phyloP scores from a whole-genome alignment of 2,329 filamentous ascomycete genomes.

The Beauveria sp. region DNA sequence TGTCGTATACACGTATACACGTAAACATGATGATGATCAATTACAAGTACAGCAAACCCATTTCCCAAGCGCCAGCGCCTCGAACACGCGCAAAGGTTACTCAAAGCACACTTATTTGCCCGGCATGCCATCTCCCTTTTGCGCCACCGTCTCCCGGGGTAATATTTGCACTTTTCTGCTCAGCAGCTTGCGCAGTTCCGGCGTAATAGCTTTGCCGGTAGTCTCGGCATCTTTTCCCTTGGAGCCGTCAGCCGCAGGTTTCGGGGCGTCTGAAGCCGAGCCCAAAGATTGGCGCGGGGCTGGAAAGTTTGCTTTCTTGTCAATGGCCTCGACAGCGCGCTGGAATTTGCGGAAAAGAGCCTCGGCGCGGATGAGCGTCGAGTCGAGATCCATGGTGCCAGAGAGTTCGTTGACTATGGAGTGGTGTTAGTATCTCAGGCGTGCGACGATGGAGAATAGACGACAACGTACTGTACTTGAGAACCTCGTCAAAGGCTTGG shows the following conservation, averaged over 20 bases:
- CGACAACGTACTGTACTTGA: slow-evolving; percentile 74
- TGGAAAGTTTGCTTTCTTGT: slow-evolving; percentile 84
- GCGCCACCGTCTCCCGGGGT: slow-evolving; percentile 27
- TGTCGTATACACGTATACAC: not conserved
- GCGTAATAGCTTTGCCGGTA: slow-evolving; percentile 40
- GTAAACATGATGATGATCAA: not conserved
- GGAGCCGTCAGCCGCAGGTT: slow-evolving; percentile 14
- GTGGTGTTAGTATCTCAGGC: slow-evolving; percentile 4
- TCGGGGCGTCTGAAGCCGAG: not conserved
- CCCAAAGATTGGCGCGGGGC: slow-evolving; percentile 26
- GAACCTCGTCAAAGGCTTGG: slow-evolving; percentile 88
- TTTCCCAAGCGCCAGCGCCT: not conserved
- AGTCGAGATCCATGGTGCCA: slow-evolving; percentile 82
- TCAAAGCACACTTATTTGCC: slow-evolving; percentile 14
- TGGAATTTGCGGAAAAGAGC: slow-evolving; percentile 82
- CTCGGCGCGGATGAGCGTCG: slow-evolving; percentile 81
- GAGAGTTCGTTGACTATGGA: slow-evolving; percentile 86
- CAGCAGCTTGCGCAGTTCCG: slow-evolving; percentile 47
- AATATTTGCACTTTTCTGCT: slow-evolving; percentile 41
- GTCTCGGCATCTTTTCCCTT: slow-evolving; percentile 32
- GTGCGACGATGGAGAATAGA: not conserved
- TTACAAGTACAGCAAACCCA: not conserved
- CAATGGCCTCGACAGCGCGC: slow-evolving; percentile 79
- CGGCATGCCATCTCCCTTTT: slow-evolving; percentile 30
- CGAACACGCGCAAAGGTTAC: not conserved